phyloP scores from a whole-genome alignment of 2,329 filamentous ascomycete species.

The Pyrenochaeta sp. region DNA sequence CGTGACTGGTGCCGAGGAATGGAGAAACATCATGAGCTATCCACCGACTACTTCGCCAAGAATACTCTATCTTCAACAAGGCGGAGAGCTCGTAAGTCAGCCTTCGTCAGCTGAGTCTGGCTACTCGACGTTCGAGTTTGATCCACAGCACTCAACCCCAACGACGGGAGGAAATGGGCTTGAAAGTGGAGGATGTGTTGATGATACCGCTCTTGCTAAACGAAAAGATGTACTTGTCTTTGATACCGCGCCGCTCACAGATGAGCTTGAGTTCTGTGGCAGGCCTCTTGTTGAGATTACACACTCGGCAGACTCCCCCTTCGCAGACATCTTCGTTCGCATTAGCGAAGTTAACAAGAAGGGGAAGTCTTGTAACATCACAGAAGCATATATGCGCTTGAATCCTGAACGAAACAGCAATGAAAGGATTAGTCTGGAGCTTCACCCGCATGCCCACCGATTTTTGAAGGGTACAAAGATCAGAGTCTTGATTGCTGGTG shows the following conservation, averaged over 20 bases:
- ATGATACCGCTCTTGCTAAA: slow-evolving; percentile 15
- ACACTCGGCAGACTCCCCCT: slow-evolving; percentile 12
- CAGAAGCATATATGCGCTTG: slow-evolving; percentile 15
- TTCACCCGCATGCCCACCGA: slow-evolving; percentile 17
- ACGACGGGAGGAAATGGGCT: slow-evolving; percentile 22
- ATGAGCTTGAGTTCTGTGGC: slow-evolving; percentile 14
- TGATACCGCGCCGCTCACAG: slow-evolving; percentile 11
- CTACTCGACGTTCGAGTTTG: slow-evolving; percentile 15
- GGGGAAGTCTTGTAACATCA: slow-evolving; percentile 17
- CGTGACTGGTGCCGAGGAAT: slow-evolving; percentile 23
- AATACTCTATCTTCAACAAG: slow-evolving; percentile 2
- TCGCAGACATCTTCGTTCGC: slow-evolving; percentile 21
- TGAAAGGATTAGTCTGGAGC: neutral
- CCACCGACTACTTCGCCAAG: slow-evolving; percentile 9
- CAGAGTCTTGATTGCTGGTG: slow-evolving; percentile 19
- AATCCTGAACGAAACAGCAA: slow-evolving; percentile 3
- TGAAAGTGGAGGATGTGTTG: slow-evolving; percentile 5
- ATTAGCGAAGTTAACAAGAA: slow-evolving; percentile 21
- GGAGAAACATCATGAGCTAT: slow-evolving; percentile 10
- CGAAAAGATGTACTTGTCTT: slow-evolving; percentile 19
- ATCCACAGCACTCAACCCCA: slow-evolving; percentile 20
- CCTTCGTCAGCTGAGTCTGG: neutral
- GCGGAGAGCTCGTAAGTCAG: slow-evolving; percentile 1
- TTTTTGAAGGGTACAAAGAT: slow-evolving; percentile 15
- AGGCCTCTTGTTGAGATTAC: slow-evolving; percentile 7